Percentiles rank a stretch among this genome's conserved stretches.
phyloP scores from a whole-genome alignment of 2,329 filamentous ascomycete genomes.

The Clonostachys solani region DNA sequence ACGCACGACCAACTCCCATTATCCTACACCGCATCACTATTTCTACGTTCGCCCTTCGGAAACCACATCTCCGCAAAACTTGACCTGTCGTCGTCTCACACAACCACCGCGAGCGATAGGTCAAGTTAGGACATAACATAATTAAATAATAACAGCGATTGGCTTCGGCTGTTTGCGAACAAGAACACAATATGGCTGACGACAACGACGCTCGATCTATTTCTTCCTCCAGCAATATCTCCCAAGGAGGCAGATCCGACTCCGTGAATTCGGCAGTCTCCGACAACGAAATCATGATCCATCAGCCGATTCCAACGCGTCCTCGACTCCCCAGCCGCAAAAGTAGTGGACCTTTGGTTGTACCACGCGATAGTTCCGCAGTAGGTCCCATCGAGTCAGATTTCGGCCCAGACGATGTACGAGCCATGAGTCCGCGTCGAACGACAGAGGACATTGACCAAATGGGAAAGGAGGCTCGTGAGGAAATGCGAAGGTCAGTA shows the following conservation, averaged over 20 bases:
- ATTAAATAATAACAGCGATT: too few species aligned
- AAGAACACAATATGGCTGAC: constrained; percentile 9
- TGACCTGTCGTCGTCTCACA: too few species aligned
- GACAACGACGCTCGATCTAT: constrained; percentile 10
- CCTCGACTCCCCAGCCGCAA: constrained; percentile 70
- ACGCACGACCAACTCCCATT: too few species aligned
- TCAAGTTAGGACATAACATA: too few species aligned
- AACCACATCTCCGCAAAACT: too few species aligned
- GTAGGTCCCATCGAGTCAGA: constrained; percentile 70
- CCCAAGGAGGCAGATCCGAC: constrained; percentile 31
- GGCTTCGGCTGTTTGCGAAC: too few species aligned
- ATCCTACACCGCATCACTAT: too few species aligned
- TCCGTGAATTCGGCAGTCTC: constrained; percentile 18
- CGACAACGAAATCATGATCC: constrained; percentile 35
- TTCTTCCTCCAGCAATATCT: constrained; percentile 13
- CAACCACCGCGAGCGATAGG: too few species aligned
- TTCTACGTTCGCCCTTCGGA: too few species aligned
- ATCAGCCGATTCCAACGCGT: constrained; percentile 50
- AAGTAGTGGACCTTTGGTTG: constrained; percentile 78
- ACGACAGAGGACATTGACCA: constrained; percentile 89
- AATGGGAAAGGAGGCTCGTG: constrained; percentile 77
- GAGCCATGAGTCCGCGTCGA: constrained; percentile 89
- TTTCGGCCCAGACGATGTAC: constrained; percentile 81
- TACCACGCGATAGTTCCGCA: constrained; percentile 70
- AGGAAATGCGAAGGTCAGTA: constrained; percentile 53